Base-by-base conservation (phyloP, 495 filamentous ascomycete species). In the Tuber indicum region DNA sequence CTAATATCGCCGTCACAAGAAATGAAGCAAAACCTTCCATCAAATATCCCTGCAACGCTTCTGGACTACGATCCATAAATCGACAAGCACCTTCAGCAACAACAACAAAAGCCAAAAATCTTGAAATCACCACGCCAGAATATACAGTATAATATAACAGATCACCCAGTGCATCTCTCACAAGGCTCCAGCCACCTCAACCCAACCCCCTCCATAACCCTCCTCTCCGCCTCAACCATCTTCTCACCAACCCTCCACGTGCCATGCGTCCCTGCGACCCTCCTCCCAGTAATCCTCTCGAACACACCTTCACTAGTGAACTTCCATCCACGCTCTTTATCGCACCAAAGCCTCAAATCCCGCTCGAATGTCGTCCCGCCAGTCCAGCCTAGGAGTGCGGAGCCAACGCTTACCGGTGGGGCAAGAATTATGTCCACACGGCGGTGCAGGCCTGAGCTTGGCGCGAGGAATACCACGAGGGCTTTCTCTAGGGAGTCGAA, bases 401-500 rank as follows among this genome's bases (percentile, higher is more conserved):
- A 97, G 0, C 96, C 96, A 4, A 92, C 89, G 5, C 93, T 96
- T 45, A 89, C 90, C 92, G 94, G 96, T 1, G 94, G 94, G 26
- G 90, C 90, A 75, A 98, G 87, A 82, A 99, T 97, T 77, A 99
- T 97, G 82, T 98, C 95, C 10, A 99, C 94, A 26, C 94, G 87
- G 32, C 94, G 89, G 81, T 97, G 94, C 8, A 87, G 87, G 81
- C 95, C 94, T 0, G 90, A 88, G 85, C 5, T 77, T 81, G 10
- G 90, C 79, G 94, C 89, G 82, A 96, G 95, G 96, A 96, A 99
- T 0, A 98, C 93, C 0, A 98, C 90, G 69, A 98, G 85, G 12
- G 93, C 93, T 83, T 98, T 97, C 83, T 98, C 94, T 2, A 99
- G 86, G 0, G 89, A 91, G 82, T 98, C 95, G 77, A 96, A 97